A percentile compares a stretch with the other conserved stretches of the same genome.
These are phyloP conservation scores for Scedosporium apiospermum DNA, from an alignment of 2,329 filamentous ascomycete genomes.

Conservation along the genomic window DNA sequence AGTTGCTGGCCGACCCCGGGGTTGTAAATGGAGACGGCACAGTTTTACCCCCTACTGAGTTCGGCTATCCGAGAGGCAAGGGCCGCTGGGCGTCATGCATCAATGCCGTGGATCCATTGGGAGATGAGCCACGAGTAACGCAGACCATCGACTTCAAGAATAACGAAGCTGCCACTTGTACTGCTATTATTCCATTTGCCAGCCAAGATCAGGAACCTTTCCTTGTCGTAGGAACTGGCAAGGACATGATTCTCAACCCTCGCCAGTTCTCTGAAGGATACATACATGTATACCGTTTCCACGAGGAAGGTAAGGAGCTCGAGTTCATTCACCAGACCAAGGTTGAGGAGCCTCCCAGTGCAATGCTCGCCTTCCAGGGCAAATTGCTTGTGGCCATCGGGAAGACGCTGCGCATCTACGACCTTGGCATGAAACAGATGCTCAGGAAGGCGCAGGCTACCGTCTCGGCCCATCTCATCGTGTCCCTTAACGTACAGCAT, in stretches of 20 bases:
- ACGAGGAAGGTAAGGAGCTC: conserved; percentile 75
- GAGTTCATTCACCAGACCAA: conserved; percentile 97
- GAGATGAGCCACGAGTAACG: conserved; percentile 46
- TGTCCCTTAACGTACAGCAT: conserved; percentile 80
- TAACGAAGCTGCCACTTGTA: conserved; percentile 86
- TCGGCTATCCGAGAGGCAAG: conserved; percentile 76
- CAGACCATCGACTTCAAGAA: conserved; percentile 74
- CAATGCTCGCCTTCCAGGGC: conserved; percentile 89
- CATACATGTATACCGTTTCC: conserved; percentile 86
- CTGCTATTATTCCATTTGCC: conserved; percentile 74
- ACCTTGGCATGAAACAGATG: conserved; percentile 85
- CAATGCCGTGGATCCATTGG: conserved; percentile 76
- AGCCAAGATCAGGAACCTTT: conserved; percentile 85
- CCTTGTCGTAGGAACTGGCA: conserved; percentile 87
- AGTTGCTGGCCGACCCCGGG: conserved; percentile 62
- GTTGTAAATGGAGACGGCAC: conserved; percentile 64
- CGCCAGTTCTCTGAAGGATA: conserved; percentile 69
- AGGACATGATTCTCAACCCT: conserved; percentile 75
- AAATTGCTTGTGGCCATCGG: conserved; percentile 80
- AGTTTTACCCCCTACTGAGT: conserved; percentile 67
- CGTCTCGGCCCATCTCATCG: conserved; percentile 72
- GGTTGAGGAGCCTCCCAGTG: conserved; percentile 78
- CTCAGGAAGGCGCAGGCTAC: conserved; percentile 84
- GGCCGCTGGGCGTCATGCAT: conserved; percentile 96
- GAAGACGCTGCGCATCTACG: conserved; percentile 74